Evolutionary conservation across 306 rosid genomes (phyloP).

Genomic region (Malus fusca): DNA sequence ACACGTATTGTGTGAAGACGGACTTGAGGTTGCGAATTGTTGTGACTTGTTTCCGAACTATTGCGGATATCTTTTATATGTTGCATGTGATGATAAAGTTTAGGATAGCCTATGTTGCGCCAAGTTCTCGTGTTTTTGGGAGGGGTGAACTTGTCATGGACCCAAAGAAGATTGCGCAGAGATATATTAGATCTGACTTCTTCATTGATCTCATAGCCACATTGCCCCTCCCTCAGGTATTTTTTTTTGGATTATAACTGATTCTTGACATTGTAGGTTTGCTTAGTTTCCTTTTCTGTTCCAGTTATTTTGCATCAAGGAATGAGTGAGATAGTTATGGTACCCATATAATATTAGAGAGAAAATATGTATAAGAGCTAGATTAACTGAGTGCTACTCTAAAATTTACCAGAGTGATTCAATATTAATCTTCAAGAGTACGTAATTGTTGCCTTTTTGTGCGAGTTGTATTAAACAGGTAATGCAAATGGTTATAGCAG

Average conservation of each 20-base stretch:
- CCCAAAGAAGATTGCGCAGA: conserved; percentile 75
- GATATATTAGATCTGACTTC: conserved; percentile 85
- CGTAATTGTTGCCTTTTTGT: not conserved
- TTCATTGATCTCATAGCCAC: conserved; percentile 86
- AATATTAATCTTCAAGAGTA: not conserved
- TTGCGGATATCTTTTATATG: conserved; percentile 78
- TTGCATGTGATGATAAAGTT: conserved; percentile 84
- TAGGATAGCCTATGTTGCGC: conserved; percentile 90
- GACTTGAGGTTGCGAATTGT: conserved; percentile 61
- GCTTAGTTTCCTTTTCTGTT: conserved; percentile 12
- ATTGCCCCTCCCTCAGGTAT: conserved; percentile 93
- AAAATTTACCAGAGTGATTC: not conserved
- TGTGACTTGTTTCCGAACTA: conserved; percentile 78
- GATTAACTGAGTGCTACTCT: not conserved
- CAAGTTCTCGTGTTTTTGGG: conserved; percentile 90
- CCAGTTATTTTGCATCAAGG: not conserved
- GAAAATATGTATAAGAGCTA: not conserved
- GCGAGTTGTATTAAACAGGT: not conserved
- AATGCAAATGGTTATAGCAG: not conserved
- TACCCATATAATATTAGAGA: not conserved
- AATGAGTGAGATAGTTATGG: not conserved
- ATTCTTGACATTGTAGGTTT: conserved; percentile 1
- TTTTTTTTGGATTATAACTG: conserved; percentile 6
- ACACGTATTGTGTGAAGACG: conserved; percentile 58
- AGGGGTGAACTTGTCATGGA: conserved; percentile 99